phyloP scores from a whole-genome alignment of 2,329 filamentous ascomycete genomes.

The Venturia aucupariae region DNA sequence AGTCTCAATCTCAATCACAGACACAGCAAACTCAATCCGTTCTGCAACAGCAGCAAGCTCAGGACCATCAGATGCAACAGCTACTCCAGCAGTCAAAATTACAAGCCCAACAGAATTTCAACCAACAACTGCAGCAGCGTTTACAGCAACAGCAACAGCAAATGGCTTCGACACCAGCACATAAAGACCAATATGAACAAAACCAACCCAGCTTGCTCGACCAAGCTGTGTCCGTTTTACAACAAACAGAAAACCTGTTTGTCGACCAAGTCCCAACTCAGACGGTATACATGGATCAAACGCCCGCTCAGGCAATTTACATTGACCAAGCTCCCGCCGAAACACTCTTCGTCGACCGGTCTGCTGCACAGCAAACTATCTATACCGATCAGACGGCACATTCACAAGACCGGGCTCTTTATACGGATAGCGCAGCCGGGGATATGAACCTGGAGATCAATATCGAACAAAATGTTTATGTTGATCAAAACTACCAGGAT shows the following conservation, averaged over 20 bases:
- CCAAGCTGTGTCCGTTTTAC: background rate
- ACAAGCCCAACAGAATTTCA: background rate
- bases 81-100: background rate
- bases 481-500: background rate
- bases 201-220: background rate
- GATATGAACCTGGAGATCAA: background rate
- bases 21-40: constrained; percentile 9
- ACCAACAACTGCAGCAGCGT: background rate
- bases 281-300: background rate
- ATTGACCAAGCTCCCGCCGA: background rate
- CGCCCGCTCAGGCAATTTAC: background rate
- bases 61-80: background rate
- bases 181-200: background rate
- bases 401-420: background rate
- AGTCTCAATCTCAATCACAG: constrained; percentile 14
- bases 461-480: background rate
- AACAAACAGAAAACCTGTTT: background rate
- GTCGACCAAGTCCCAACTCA: background rate
- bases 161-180: background rate
- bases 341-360: background rate
- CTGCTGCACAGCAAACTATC: background rate
- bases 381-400: background rate
- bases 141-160: background rate
- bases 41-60: constrained; percentile 12
- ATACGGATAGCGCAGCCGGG: background rate